Evolutionary conservation across 257 asterid species (phyloP), one percentile per base, ranked within the genome.

Genomic region (Solanum pinnatisectum): DNA sequence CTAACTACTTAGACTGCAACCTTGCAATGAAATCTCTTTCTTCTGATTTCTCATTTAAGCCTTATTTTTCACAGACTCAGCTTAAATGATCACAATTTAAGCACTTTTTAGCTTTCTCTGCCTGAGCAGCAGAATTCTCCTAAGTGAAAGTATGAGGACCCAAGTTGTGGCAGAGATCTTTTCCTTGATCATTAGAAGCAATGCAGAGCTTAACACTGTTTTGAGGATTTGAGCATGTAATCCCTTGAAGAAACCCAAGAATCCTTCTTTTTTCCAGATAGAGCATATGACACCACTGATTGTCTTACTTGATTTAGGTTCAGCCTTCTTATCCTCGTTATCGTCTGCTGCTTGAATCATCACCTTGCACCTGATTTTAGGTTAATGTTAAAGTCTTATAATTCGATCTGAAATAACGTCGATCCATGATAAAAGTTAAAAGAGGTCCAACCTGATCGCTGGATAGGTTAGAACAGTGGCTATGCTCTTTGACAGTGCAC

Each of bases 341-440:
- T 88, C 90, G 40, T 89, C 94, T 18, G 92, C 90, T 39, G 91
- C 92, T 88, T 92, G 94, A 90, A 92, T 92, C 94, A 92, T 92
- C 87, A 92, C 91, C 86, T 92, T 92, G 49, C 94, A 92, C 91
- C 94, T 92, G 89, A 84, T 88, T 77, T 37, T 56, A 44, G 14
- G 70, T 71, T 39, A 10, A 76, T 60, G 82, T 87, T 40, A 90
- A 79, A 14, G 37, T 52, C 35, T 30, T 56, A 56, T 49, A 49
- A 35, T 37, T 35, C 4, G 73, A 59, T 59, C 39, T 68, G 11
- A 84, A 65, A n/a, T 59, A n/a, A 6, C 5, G 56, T 52, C 35
- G 32, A 13, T 16, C 20, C 27, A 81, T 13, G 32, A n/a, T 13
- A 46, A 73, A 46, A 65, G 36, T 22, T 10, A 32, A 36, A 70